These are phyloP conservation scores for Colletotrichum sp. DNA, from an alignment of 2,329 filamentous ascomycete species.

Conservation along the genomic window DNA sequence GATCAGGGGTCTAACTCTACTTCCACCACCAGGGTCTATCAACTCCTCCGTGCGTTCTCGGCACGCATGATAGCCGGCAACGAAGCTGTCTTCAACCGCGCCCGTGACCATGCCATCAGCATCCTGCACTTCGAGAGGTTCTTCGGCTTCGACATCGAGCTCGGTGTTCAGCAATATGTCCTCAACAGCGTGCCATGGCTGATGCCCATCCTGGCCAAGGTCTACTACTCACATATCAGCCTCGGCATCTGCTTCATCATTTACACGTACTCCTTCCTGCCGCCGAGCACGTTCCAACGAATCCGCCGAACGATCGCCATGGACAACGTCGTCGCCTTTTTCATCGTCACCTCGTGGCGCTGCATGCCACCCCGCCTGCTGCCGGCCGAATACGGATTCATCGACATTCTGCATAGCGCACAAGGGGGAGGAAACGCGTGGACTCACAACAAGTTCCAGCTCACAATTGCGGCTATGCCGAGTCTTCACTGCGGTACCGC, in stretches of 20 bases:
- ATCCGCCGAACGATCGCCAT: conserved; percentile 53
- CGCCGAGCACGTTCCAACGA: conserved; percentile 40
- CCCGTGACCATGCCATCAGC: conserved; percentile 42
- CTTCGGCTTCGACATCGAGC: conserved; percentile 44
- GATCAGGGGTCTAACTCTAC: neutral
- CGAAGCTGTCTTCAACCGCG: conserved; percentile 38
- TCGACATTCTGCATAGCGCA: conserved; percentile 47
- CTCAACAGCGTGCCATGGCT: conserved; percentile 38
- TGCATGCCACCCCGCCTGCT: conserved; percentile 55
- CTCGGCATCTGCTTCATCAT: conserved; percentile 50
- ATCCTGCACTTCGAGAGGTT: conserved; percentile 42
- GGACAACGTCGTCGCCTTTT: conserved; percentile 52
- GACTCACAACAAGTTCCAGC: conserved; percentile 50
- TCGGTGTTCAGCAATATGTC: conserved; percentile 41
- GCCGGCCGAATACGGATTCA: conserved; percentile 48
- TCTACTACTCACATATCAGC: conserved; percentile 53
- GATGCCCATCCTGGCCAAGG: conserved; percentile 42
- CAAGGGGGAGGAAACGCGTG: conserved; percentile 34
- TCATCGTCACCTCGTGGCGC: conserved; percentile 50
- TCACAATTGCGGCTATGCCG: conserved; percentile 55
- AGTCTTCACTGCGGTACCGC: conserved; percentile 51
- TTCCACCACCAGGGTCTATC: conserved; percentile 39
- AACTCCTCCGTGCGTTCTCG: conserved; percentile 46
- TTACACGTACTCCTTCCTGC: conserved; percentile 51
- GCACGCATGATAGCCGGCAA: conserved; percentile 44